Evolutionary conservation across 345 rosid species (phyloP), one percentile per base, ranked within the genome.

Genomic region (Salix suchowensis): DNA sequence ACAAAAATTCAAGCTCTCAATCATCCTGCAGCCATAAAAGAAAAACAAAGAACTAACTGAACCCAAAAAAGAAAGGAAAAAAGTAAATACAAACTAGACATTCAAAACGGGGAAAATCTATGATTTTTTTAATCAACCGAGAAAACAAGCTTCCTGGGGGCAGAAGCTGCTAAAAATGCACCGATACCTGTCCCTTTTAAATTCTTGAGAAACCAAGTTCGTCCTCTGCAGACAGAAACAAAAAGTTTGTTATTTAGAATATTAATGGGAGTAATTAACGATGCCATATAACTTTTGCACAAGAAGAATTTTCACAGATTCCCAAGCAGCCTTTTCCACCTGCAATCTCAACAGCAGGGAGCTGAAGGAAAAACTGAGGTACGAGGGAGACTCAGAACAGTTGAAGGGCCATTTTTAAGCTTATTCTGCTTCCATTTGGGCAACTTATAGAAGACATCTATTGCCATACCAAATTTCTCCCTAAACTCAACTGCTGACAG

Each of bases 401-500:
- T 5, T 84, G 90, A 85, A 84, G 85, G 73, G 92, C 88, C 93
- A 92, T 28, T 92, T 79, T 96, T 96, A 75, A 88, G 97, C 88
- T 96, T 96, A 95, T 94, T 96, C 82, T 94, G 98, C 84, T 94
- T 96, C 99, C 99, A 96, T 86, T 94, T 96, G 0, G 99, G 97
- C 76, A 94, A 78, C 90, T 92, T 91, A 76, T 85, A 77, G 89
- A 96, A 96, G 52, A 88, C 97, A 67, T 72, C 86, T 80, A 87
- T 96, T 60, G 86, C 46, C 99, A 94, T 92, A 71, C 94, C 97
- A 66, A 96, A 94, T 85, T 92, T 92, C 91, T 94, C 98, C 81
- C 79, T 88, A 85, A 96, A 96, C 71, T 90, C 99, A 30, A 75
- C 87, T 1, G 30, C 30, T 28, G 30, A 28, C 30, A 28, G 75